A percentile compares a stretch with the other conserved stretches of the same genome.
phyloP scores from a whole-genome alignment of 345 rosid species.

The Kandelia obovata region DNA sequence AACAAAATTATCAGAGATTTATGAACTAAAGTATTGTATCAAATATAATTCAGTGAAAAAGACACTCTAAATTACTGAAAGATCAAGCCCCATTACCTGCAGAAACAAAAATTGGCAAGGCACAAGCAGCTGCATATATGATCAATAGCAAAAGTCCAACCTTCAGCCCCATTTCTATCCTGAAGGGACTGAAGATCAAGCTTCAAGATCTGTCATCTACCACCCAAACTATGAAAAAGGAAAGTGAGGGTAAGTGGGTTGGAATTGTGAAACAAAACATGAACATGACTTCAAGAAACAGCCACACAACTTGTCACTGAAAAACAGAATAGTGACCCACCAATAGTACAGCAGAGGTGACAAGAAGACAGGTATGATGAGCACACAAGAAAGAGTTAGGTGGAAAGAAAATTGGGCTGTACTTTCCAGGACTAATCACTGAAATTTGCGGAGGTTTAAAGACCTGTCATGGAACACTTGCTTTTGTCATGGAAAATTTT shows the following conservation, averaged over 20 bases:
- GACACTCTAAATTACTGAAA: conserved; percentile 1
- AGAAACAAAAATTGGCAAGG: conserved; percentile 43
- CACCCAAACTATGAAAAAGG: conserved; percentile 10
- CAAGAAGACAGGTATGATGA: conserved; percentile 1
- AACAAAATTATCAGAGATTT: too few species aligned
- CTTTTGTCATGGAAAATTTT: conserved; percentile 10
- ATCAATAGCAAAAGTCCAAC: conserved; percentile 34
- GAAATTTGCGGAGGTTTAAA: conserved; percentile 14
- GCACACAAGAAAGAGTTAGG: conserved; percentile 18
- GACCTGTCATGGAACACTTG: not conserved
- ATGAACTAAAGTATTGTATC: conserved; percentile 13
- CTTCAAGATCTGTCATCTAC: conserved; percentile 30
- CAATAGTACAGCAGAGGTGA: conserved; percentile 28
- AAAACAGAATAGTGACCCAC: conserved; percentile 33
- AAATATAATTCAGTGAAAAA: conserved; percentile 14
- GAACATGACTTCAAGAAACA: conserved; percentile 32
- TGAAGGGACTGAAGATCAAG: conserved; percentile 15
- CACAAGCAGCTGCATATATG: conserved; percentile 17
- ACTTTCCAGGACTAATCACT: conserved; percentile 5
- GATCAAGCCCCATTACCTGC: conserved; percentile 45
- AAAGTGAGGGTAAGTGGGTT: conserved; percentile 10
- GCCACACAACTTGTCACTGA: not conserved
- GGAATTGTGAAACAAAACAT: conserved; percentile 23
- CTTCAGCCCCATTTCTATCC: conserved; percentile 34
- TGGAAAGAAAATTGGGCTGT: conserved; percentile 13